Evolutionary conservation across 208 protist genomes (phyloP).

Genomic region (Naegleria lovaniensis): DNA sequence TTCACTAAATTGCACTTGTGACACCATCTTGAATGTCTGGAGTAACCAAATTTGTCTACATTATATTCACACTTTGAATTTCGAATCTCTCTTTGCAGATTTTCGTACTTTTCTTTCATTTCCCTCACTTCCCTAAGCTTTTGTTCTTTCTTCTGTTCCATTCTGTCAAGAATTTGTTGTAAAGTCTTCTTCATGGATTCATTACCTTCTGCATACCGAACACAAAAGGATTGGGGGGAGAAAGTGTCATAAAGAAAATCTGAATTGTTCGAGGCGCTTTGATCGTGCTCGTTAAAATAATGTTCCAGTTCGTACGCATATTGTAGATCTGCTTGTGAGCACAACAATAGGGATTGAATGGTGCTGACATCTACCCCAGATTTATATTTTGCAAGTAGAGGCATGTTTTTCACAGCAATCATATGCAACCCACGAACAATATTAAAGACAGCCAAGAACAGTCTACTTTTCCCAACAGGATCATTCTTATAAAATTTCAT

Average conservation of each 20-base stretch:
- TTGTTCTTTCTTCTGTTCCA: neutral
- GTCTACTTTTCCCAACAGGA: neutral
- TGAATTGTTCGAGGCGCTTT: neutral
- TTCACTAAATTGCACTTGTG: neutral
- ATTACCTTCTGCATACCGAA: neutral
- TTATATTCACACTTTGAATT: neutral
- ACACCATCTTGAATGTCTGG: neutral
- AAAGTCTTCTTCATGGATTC: neutral
- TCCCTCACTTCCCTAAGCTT: neutral
- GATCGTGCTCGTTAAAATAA: neutral
- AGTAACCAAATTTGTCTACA: neutral
- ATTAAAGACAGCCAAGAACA: neutral
- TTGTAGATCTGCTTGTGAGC: neutral
- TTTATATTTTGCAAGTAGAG: neutral
- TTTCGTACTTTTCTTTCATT: neutral
- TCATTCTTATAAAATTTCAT: neutral
- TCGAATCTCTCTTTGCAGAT: no score
- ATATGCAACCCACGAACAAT: neutral
- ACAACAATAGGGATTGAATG: neutral
- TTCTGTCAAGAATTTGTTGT: neutral
- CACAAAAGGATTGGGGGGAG: neutral
- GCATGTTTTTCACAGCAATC: neutral
- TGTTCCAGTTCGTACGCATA: neutral
- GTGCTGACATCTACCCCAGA: neutral
- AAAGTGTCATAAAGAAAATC: neutral